Evolutionary conservation across 164 flowering plant genomes (phyloP).

Genomic region (Taxillus chinensis): DNA sequence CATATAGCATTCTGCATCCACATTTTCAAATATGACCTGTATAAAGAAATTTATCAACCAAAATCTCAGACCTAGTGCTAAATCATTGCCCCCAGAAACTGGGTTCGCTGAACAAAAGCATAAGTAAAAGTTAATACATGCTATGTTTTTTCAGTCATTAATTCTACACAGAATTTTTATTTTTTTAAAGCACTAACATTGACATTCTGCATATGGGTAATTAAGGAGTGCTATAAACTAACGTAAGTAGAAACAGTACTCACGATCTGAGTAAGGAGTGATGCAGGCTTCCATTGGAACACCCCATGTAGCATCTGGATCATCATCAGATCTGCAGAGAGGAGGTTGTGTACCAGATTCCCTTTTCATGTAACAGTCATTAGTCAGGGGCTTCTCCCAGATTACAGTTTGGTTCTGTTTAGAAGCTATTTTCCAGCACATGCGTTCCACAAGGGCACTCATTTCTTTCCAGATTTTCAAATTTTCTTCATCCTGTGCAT

Average conservation of each 20-base stretch:
- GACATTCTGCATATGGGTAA: constrained; percentile 36
- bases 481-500: constrained; percentile 48
- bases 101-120: background rate
- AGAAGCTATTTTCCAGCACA: constrained; percentile 44
- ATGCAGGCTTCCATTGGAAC: constrained; percentile 41
- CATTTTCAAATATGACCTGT: too few relatives aligned
- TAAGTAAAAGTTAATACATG: too few relatives aligned
- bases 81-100: too few relatives aligned
- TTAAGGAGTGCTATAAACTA: constrained; percentile 1
- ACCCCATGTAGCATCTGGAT: constrained; percentile 36
- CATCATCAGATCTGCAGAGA: constrained; percentile 34
- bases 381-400: constrained; percentile 39
- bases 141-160: too few relatives aligned
- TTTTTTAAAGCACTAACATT: constrained; percentile 19
- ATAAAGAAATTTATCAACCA: too few relatives aligned
- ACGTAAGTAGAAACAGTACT: constrained; percentile 8
- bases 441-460: constrained; percentile 41
- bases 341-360: constrained; percentile 37
- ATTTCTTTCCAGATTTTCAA: constrained; percentile 39
- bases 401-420: constrained; percentile 40
- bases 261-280: constrained; percentile 35
- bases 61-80: too few relatives aligned
- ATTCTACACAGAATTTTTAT: too few relatives aligned
- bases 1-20: too few relatives aligned
- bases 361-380: constrained; percentile 35